phyloP scores from a whole-genome alignment of 371 early-diverging fungal genomes.

The Rhizopus arrhizus region DNA sequence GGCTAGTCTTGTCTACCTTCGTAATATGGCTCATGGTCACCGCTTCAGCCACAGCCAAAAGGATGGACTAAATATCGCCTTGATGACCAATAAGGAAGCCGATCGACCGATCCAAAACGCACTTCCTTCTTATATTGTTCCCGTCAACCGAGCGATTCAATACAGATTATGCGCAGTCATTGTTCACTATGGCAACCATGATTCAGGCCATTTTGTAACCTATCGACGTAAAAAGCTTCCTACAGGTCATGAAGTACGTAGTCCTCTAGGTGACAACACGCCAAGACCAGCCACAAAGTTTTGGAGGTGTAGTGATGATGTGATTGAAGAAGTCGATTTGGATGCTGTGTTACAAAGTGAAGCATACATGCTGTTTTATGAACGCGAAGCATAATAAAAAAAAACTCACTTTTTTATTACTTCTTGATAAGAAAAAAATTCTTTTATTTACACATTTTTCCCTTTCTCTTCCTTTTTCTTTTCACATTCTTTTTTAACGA shows the following conservation, averaged over 20 bases:
- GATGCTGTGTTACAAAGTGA: conserved; percentile 71
- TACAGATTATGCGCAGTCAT: conserved; percentile 86
- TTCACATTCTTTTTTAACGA: conserved; percentile 55
- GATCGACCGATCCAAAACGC: conserved; percentile 42
- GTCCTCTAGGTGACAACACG: conserved; percentile 35
- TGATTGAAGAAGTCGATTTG: conserved; percentile 76
- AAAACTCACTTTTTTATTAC: background rate
- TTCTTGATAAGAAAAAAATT: too few relatives aligned
- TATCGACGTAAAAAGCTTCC: conserved; percentile 71
- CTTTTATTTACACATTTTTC: too few relatives aligned
- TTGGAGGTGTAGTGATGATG: conserved; percentile 88
- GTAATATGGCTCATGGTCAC: conserved; percentile 51
- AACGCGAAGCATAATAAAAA: conserved; percentile 48
- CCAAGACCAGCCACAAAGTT: conserved; percentile 53
- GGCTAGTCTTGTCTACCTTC: conserved; percentile 49
- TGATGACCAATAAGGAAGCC: conserved; percentile 27
- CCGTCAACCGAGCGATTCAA: conserved; percentile 36
- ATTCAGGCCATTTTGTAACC: conserved; percentile 93
- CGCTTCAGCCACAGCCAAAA: conserved; percentile 31
- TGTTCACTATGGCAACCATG: conserved; percentile 85
- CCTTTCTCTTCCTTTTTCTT: background rate
- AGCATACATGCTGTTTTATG: conserved; percentile 90
- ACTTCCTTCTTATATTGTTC: conserved; percentile 38
- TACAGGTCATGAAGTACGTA: conserved; percentile 51
- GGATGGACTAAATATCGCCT: conserved; percentile 42